phyloP scores from a whole-genome alignment of 2,329 filamentous ascomycete species.

The Phialophora chinensis region DNA sequence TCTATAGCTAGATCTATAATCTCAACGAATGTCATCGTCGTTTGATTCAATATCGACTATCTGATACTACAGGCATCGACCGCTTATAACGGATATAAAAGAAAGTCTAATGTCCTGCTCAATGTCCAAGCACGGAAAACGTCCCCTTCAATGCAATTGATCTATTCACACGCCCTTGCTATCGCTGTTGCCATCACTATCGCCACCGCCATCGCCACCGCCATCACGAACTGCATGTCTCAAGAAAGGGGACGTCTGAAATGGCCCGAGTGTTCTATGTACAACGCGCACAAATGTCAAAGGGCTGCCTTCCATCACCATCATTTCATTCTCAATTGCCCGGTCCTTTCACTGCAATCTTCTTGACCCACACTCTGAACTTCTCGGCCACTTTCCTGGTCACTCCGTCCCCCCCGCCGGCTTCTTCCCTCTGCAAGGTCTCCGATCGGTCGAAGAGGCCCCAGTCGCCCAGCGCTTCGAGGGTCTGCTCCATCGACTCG shows the following conservation, averaged over 20 bases:
- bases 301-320: not conserved
- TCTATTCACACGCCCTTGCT: not conserved
- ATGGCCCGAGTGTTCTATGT: not conserved
- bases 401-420: not conserved
- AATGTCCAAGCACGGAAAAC: too few species aligned
- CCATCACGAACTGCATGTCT: not conserved
- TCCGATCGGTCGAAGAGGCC: constrained; percentile 29
- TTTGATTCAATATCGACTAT: too few species aligned
- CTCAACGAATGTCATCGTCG: too few species aligned
- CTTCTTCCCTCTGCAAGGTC: constrained; percentile 21
- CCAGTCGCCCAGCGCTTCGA: constrained; percentile 22
- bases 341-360: constrained; percentile 33
- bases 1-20: too few species aligned
- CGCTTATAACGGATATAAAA: too few species aligned
- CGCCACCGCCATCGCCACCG: not conserved
- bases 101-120: too few species aligned
- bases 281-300: not conserved
- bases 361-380: constrained; percentile 37
- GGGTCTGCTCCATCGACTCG: constrained; percentile 32
- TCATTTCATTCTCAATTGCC: constrained; percentile 31
- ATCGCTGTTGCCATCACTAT: not conserved
- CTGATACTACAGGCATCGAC: too few species aligned
- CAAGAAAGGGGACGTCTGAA: not conserved
- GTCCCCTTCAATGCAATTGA: too few species aligned
- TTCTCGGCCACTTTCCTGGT: constrained; percentile 27